Evolutionary conservation across 139 green algal genomes (phyloP).

Genomic region (Gonium pectorale): DNA sequence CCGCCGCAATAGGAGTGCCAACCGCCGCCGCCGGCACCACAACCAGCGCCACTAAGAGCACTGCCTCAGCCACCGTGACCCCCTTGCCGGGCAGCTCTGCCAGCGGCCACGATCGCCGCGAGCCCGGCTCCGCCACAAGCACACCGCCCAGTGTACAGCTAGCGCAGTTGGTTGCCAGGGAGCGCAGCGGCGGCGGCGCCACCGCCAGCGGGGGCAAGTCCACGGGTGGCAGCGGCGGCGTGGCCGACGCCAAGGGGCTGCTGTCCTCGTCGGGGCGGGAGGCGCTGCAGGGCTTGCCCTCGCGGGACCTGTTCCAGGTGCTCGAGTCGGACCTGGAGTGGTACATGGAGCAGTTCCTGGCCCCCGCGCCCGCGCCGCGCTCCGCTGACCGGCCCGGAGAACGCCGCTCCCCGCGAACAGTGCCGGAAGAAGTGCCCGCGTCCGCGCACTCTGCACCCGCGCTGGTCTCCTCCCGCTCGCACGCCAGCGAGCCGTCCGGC

Average conservation of each 20-base stretch:
- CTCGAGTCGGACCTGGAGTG: slow-evolving; percentile 26
- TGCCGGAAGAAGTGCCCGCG: background rate
- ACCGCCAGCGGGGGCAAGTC: background rate
- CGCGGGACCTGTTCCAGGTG: background rate
- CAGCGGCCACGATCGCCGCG: background rate
- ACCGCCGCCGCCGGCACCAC: no score
- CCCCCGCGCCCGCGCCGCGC: background rate
- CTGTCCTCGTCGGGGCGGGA: no score
- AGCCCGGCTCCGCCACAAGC: background rate
- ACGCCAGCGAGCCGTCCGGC: background rate
- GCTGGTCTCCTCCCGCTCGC: background rate
- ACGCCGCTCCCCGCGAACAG: background rate
- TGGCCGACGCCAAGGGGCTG: background rate
- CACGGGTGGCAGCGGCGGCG: background rate
- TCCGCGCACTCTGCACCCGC: background rate
- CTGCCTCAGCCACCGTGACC: no score
- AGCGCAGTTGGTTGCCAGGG: background rate
- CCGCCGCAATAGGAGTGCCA: no score
- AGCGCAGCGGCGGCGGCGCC: background rate
- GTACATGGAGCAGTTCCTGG: slow-evolving; percentile 11
- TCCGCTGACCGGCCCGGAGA: background rate
- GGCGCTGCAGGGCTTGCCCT: background rate
- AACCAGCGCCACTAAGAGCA: no score
- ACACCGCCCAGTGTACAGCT: slow-evolving; percentile 1
- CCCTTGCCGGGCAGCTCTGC: no score